Conservation (phyloP, 805 yeast species). For the Saccharomycopsis olivae region DNA sequence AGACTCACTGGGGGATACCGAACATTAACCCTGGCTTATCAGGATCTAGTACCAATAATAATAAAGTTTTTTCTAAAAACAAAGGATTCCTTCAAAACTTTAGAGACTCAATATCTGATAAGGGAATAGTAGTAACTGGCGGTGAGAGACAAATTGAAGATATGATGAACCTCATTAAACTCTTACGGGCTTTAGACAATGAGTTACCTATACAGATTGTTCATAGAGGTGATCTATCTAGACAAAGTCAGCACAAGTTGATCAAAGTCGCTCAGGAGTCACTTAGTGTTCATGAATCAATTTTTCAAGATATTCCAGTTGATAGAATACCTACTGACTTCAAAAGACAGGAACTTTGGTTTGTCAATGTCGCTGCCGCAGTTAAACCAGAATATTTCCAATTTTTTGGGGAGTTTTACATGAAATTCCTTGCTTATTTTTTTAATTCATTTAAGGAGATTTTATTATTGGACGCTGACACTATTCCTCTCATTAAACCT, state of each 20-base stretch:
- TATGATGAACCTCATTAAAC: slow-evolving; percentile 30
- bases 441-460: slow-evolving; percentile 40
- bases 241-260: slow-evolving; percentile 25
- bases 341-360: slow-evolving; percentile 31
- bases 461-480: slow-evolving; percentile 42
- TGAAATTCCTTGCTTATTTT: slow-evolving; percentile 37
- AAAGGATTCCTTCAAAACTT: slow-evolving; percentile 21
- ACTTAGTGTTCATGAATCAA: slow-evolving; percentile 7
- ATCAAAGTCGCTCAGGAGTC: slow-evolving; percentile 26
- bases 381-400: slow-evolving; percentile 18
- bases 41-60: slow-evolving; percentile 11
- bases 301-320: slow-evolving; percentile 20
- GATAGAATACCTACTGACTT: slow-evolving; percentile 21
- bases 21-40: slow-evolving; percentile 22
- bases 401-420: slow-evolving; percentile 31
- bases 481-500: slow-evolving; percentile 33
- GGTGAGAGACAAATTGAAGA: slow-evolving; percentile 25
- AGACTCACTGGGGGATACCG: slow-evolving; percentile 25
- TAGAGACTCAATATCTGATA: slow-evolving; percentile 24
- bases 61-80: not conserved
- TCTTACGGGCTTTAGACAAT: slow-evolving; percentile 29
- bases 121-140: slow-evolving; percentile 31
- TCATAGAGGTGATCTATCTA: slow-evolving; percentile 30
- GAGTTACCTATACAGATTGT: slow-evolving; percentile 31
- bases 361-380: slow-evolving; percentile 25